Evolutionary conservation across 2,329 filamentous ascomycete species (phyloP), one percentile per base, ranked within the genome.

Genomic region (Hypocrella siamensis): DNA sequence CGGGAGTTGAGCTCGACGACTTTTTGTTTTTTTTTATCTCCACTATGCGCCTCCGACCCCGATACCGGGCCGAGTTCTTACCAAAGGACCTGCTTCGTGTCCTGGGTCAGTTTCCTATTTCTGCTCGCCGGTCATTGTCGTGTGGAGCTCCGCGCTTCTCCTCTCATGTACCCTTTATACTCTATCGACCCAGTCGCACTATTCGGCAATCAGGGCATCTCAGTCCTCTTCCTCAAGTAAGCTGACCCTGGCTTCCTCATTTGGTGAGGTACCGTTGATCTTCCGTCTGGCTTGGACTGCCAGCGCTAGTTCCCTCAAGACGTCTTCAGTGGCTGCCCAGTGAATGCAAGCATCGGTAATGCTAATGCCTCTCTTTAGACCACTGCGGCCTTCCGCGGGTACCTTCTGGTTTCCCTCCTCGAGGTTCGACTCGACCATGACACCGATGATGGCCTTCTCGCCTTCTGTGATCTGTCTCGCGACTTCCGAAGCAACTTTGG

Each of bases 391-490:
- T 56, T 92, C 83, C 1, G 75, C 56, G 1, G 85, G 84, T 1
- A 93, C 82, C 64, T 93, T 93, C 52, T 85, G 79, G 65, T 77
- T 83, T 42, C 74, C 70, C 61, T 93, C 90, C 56, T 88, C 75
- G 66, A 96, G 88, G 61, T 96, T 88, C 50, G 84, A 93, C 65
- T 98, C 88, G 46, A 98, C 93, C 88, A 98, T 98, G 51, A 96
- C 84, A 53, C 86, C 90, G 42, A 96, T 72, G 46, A 98, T 93
- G 41, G 74, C 78, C 36, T 73, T 78, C 63, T 98, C 83, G 37
- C 88, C 88, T 41, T 79, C 76, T 31, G 79, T 75, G 41, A 98
- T 67, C 63, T 98, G 88, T 33, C 93, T 82, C 19, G 70, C 79
- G 38, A 98, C 64, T 32, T 67, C 68, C 53, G 79, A 18, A 12